Base-by-base conservation (phyloP, 2,329 filamentous ascomycete species). In the Neonectria ditissima region DNA sequence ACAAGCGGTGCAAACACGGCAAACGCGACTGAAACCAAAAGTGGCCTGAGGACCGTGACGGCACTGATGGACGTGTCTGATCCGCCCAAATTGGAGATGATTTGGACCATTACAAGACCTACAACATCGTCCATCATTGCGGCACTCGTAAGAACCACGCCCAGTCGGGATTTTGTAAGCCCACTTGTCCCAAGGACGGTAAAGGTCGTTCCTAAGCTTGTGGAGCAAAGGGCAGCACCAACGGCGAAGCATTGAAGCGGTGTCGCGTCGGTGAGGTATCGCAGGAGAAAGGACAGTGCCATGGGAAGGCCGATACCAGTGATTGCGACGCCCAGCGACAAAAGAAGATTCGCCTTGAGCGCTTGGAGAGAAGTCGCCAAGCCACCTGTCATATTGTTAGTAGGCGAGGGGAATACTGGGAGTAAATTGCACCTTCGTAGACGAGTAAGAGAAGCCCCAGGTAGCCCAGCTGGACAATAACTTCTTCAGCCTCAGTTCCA, bases 111-210 rank as follows among this genome's bases (percentile, higher is more conserved):
- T 8, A 94, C 87, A 10, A 95, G 79, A 0, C 91, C 92, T 1
- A 92, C 85, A 0, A 95, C 89, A 77, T 96, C 92, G 73, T 96
- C 92, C 79, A 96, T 87, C 87, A 96, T 92, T 0, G 92, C 92
- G 1, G 91, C 92, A 62, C 87, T 89, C 2, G 87, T 87, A 0
- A 94, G 82, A 0, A 96, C 86, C 78, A 88, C 60, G 80, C 92
- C 84, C 5, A 86, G 73, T 8, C 83, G 78, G 2, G 82, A 82
- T 1, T 75, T 68, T 1, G 74, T 75, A 4, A 84, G 76, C 0
- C 82, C 82, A 22, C 81, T 83, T 0, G 80, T 75, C 13, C 78
- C 73, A 0, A 86, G 76, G 5, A 86, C 79, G 3, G 87, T 89
- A 9, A 92, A 90, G 0, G 84, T 86, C 0, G 91, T 94, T 5